Evolutionary conservation across 768 basidiomycete genomes (phyloP).

Genomic region (Holtermannia corniformis): DNA sequence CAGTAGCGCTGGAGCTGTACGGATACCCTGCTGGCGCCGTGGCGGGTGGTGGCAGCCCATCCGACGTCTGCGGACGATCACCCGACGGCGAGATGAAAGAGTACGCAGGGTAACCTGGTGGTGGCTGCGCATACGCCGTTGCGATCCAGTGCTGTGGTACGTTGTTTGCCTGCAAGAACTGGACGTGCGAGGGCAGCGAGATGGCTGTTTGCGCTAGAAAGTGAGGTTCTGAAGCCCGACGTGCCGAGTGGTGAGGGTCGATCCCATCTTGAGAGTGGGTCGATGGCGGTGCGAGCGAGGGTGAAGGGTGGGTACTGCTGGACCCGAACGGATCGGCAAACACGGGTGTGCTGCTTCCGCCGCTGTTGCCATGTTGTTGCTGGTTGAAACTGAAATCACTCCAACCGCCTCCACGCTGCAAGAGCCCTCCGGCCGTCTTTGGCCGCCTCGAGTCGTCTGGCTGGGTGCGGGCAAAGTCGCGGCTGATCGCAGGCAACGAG

Average conservation of each 20-base stretch:
- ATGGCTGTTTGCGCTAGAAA: neutral
- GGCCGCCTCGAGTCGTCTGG: slow-evolving; percentile 33
- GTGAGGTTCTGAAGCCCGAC: slow-evolving; percentile 27
- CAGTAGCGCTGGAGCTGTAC: too few species aligned
- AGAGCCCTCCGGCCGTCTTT: slow-evolving; percentile 35
- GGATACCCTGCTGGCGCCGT: slow-evolving; percentile 8
- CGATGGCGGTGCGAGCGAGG: slow-evolving; percentile 1
- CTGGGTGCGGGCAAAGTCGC: slow-evolving; percentile 34
- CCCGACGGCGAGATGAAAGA: neutral
- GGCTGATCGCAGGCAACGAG: slow-evolving; percentile 37
- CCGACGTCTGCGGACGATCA: slow-evolving; percentile 28
- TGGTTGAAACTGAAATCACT: slow-evolving; percentile 2
- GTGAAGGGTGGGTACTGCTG: slow-evolving; percentile 4
- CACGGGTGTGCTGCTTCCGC: slow-evolving; percentile 13
- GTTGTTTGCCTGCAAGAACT: neutral
- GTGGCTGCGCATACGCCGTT: slow-evolving; percentile 5
- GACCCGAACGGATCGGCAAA: slow-evolving; percentile 26
- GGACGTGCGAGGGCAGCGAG: neutral
- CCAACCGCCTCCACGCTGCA: slow-evolving; percentile 19
- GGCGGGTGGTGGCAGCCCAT: slow-evolving; percentile 26
- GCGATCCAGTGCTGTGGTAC: slow-evolving; percentile 1
- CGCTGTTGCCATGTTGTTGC: slow-evolving; percentile 13
- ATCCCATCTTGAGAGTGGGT: slow-evolving; percentile 3
- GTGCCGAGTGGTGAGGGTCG: slow-evolving; percentile 16
- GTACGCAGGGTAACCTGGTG: too few species aligned